These are phyloP conservation scores for Neocucurbitaria cava DNA, from an alignment of 2,329 filamentous ascomycete genomes.

Conservation along the genomic window DNA sequence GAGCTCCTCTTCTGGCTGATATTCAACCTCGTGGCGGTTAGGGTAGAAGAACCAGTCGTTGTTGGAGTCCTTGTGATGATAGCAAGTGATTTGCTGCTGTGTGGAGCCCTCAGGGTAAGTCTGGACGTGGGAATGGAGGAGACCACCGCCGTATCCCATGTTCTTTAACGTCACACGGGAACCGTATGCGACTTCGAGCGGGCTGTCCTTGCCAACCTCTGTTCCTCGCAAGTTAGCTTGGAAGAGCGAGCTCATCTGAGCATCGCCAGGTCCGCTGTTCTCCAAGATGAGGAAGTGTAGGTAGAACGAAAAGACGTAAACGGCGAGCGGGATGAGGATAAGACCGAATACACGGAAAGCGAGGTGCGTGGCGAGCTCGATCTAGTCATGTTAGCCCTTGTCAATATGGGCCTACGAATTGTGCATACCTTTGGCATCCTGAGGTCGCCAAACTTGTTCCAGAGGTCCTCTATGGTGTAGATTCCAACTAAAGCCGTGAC, in stretches of 20 bases:
- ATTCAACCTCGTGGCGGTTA: slow-evolving; percentile 78
- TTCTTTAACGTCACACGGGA: slow-evolving; percentile 96
- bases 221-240: slow-evolving; percentile 95
- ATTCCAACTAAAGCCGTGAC: slow-evolving; percentile 92
- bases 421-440: slow-evolving; percentile 79
- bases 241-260: slow-evolving; percentile 99
- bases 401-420: neutral
- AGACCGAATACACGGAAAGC: slow-evolving; percentile 81
- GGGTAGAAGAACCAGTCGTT: slow-evolving; percentile 99
- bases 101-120: slow-evolving; percentile 91
- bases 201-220: slow-evolving; percentile 92
- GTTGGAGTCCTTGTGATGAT: slow-evolving; percentile 99
- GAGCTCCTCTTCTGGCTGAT: slow-evolving; percentile 72
- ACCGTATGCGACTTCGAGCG: slow-evolving; percentile 87
- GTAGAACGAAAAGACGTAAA: slow-evolving; percentile 96
- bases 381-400: slow-evolving; percentile 51
- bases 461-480: slow-evolving; percentile 95
- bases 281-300: slow-evolving; percentile 93
- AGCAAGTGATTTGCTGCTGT: slow-evolving; percentile 98
- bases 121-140: slow-evolving; percentile 95
- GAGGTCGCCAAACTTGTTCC: slow-evolving; percentile 95
- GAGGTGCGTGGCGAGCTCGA: slow-evolving; percentile 76
- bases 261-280: slow-evolving; percentile 93
- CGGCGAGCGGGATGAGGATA: slow-evolving; percentile 85
- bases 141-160: slow-evolving; percentile 97